These are phyloP conservation scores for Cinchona pubescens DNA, from an alignment of 257 asterid genomes.

Conservation along the genomic window DNA sequence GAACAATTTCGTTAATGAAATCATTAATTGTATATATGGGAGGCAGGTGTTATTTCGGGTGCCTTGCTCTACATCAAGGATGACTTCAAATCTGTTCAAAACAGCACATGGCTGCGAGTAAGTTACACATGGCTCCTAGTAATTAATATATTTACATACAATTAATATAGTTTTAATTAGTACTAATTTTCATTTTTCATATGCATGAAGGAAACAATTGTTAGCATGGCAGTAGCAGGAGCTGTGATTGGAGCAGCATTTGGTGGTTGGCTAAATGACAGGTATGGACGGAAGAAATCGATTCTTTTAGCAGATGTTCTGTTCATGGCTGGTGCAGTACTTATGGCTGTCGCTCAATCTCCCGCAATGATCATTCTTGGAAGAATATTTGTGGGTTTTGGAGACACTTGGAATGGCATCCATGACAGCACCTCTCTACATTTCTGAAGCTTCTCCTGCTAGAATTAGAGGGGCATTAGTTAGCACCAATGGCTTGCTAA, in stretches of 20 bases:
- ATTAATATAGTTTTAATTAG: too few relatives aligned
- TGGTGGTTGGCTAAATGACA: conserved; percentile 66
- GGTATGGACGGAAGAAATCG: conserved; percentile 59
- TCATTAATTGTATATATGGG: conserved; percentile 13
- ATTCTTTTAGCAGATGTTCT: conserved; percentile 63
- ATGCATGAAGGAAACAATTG: conserved; percentile 74
- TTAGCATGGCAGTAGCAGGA: conserved; percentile 80
- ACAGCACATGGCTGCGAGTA: conserved; percentile 65
- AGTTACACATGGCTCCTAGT: too few relatives aligned
- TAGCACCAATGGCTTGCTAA: conserved; percentile 74
- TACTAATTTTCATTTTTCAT: too few relatives aligned
- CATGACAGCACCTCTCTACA: conserved; percentile 77
- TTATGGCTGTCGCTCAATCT: conserved; percentile 57
- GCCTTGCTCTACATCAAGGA: conserved; percentile 74
- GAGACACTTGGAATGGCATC: conserved; percentile 97
- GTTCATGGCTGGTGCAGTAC: conserved; percentile 57
- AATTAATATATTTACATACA: too few relatives aligned
- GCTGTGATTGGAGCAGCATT: conserved; percentile 77
- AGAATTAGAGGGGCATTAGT: conserved; percentile 76
- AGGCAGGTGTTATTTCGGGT: conserved; percentile 83
- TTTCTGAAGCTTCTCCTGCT: conserved; percentile 85
- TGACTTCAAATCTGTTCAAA: conserved; percentile 47
- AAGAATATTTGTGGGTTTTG: conserved; percentile 67
- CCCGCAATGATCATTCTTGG: conserved; percentile 77
- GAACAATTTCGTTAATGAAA: neutral